phyloP scores from a whole-genome alignment of 2,329 filamentous ascomycete genomes.

The Ophiostoma australiae region DNA sequence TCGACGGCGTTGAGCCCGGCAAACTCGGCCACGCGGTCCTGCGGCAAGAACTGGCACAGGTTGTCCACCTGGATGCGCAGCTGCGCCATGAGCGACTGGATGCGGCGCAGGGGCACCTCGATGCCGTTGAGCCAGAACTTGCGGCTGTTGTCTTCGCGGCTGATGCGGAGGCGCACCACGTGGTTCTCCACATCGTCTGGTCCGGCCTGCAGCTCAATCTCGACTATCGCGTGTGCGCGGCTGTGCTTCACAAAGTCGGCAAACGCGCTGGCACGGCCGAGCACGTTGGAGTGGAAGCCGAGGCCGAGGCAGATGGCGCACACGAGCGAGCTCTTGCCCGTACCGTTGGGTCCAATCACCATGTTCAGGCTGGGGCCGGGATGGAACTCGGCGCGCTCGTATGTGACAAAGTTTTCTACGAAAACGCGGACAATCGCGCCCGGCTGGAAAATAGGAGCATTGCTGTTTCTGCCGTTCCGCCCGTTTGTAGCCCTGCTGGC shows the following conservation, averaged over 20 bases:
- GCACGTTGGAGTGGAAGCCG: slow-evolving; percentile 73
- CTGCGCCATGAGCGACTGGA: slow-evolving; percentile 62
- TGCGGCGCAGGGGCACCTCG: slow-evolving; percentile 54
- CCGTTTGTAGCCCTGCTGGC: neutral
- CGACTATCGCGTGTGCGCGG: slow-evolving; percentile 68
- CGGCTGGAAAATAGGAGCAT: slow-evolving; percentile 50
- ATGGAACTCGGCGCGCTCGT: slow-evolving; percentile 83
- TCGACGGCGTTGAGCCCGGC: slow-evolving; percentile 76
- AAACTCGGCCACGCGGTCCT: slow-evolving; percentile 94
- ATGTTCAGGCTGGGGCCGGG: slow-evolving; percentile 93
- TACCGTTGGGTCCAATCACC: slow-evolving; percentile 98
- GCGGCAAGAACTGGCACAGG: slow-evolving; percentile 91
- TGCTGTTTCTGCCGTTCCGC: slow-evolving; percentile 2
- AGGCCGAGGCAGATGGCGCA: slow-evolving; percentile 93
- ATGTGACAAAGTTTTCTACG: slow-evolving; percentile 88
- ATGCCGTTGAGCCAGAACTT: slow-evolving; percentile 73
- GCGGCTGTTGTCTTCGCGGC: slow-evolving; percentile 73
- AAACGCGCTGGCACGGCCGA: slow-evolving; percentile 79
- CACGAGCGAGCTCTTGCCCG: slow-evolving; percentile 93
- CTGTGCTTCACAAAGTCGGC: slow-evolving; percentile 94
- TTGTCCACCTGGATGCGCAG: slow-evolving; percentile 96
- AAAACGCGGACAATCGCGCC: slow-evolving; percentile 86
- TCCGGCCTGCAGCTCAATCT: slow-evolving; percentile 78
- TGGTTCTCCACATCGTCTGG: slow-evolving; percentile 58
- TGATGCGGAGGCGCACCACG: slow-evolving; percentile 70